Evolutionary conservation across 257 asterid genomes (phyloP).

Genomic region (Lavandula angustifolia): DNA sequence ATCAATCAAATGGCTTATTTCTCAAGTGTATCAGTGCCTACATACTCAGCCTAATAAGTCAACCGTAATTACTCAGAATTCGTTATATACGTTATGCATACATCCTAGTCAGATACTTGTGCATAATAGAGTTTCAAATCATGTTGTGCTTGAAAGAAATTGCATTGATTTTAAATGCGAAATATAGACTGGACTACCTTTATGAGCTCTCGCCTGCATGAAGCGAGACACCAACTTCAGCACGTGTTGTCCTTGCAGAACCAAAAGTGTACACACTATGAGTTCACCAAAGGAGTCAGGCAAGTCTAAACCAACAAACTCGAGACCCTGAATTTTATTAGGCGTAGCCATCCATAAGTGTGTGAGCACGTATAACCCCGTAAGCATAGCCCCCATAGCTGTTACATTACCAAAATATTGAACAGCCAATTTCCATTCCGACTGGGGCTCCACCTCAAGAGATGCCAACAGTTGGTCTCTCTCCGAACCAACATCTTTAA

Average conservation of each 20-base stretch:
- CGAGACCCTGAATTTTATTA: constrained; percentile 84
- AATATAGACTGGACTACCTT: constrained; percentile 49
- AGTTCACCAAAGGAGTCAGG: constrained; percentile 97
- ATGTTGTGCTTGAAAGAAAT: background rate
- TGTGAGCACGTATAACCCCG: constrained; percentile 62
- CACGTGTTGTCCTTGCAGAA: constrained; percentile 87
- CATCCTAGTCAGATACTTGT: background rate
- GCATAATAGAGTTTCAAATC: background rate
- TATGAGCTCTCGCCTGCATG: constrained; percentile 86
- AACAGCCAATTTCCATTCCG: constrained; percentile 81
- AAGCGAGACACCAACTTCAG: constrained; percentile 82
- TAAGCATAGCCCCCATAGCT: constrained; percentile 57
- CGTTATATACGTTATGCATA: background rate
- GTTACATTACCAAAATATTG: constrained; percentile 87
- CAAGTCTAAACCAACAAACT: constrained; percentile 90
- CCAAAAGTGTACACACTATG: constrained; percentile 77
- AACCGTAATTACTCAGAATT: constrained; percentile 1
- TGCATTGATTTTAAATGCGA: background rate
- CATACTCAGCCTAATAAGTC: background rate
- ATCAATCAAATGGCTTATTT: constrained; percentile 25
- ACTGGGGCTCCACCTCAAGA: constrained; percentile 73
- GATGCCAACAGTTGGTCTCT: constrained; percentile 88
- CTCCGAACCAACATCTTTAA: constrained; percentile 73
- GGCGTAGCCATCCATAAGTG: constrained; percentile 75
- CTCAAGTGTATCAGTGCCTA: constrained; percentile 6